Percentiles rank a stretch among this genome's conserved stretches.
These are phyloP conservation scores for Debaryomycetaceae sp. DNA, from an alignment of 1,139 yeast genomes.

Conservation along the genomic window DNA sequence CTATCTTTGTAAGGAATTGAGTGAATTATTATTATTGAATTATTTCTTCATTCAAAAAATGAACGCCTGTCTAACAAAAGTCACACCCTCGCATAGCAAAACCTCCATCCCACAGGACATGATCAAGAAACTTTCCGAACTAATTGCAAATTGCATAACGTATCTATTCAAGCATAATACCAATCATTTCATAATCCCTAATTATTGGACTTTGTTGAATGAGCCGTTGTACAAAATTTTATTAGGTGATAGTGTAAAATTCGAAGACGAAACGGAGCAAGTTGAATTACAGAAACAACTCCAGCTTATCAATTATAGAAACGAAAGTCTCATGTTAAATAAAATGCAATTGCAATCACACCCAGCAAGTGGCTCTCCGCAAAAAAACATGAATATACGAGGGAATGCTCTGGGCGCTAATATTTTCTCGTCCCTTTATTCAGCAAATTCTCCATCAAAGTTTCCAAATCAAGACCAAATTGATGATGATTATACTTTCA, in stretches of 20 bases:
- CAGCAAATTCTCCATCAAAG: background rate
- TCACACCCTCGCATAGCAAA: constrained; percentile 1
- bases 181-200: constrained; percentile 77
- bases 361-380: background rate
- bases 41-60: constrained; percentile 33
- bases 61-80: constrained; percentile 7
- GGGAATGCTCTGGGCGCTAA: background rate
- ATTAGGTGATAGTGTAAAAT: constrained; percentile 31
- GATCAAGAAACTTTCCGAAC: constrained; percentile 19
- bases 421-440: background rate
- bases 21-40: constrained; percentile 51
- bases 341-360: constrained; percentile 14
- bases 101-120: constrained; percentile 8
- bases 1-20: constrained; percentile 56
- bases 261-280: constrained; percentile 18
- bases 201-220: constrained; percentile 63
- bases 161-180: constrained; percentile 56
- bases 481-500: constrained; percentile 12
- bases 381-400: background rate
- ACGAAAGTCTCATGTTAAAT: constrained; percentile 67
- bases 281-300: constrained; percentile 48
- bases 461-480: background rate
- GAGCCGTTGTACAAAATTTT: constrained; percentile 41
- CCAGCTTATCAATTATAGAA: constrained; percentile 61
- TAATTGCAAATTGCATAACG: constrained; percentile 33